Conservation (phyloP, 2,329 filamentous ascomycete genomes). For the Penicillium sp. region DNA sequence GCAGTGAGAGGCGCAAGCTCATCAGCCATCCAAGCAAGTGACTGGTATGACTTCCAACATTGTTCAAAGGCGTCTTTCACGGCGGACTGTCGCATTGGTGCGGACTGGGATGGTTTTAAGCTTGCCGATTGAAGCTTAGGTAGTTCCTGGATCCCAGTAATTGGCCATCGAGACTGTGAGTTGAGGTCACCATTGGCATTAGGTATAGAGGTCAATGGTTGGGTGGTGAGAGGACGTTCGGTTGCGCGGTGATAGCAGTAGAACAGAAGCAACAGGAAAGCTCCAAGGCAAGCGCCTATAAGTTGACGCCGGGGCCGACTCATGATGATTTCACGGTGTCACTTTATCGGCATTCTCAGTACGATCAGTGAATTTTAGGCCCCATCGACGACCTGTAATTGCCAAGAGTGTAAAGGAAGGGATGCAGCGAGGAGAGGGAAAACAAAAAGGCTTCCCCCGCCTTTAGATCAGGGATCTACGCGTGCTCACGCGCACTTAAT, state of each 20-base stretch:
- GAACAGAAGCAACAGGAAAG: slow-evolving; percentile 10
- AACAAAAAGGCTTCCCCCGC: not conserved
- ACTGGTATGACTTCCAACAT: slow-evolving; percentile 76
- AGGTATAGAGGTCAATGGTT: not conserved
- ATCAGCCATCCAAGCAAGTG: slow-evolving; percentile 76
- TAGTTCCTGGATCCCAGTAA: not conserved
- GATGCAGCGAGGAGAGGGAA: not conserved
- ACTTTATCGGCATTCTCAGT: slow-evolving; percentile 7
- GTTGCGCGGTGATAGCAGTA: slow-evolving; percentile 42
- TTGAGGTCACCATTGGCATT: not conserved
- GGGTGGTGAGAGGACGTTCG: not conserved
- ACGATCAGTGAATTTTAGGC: not conserved
- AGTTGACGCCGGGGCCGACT: slow-evolving; percentile 16
- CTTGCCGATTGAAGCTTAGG: slow-evolving; percentile 9
- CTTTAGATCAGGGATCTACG: not conserved
- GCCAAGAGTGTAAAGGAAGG: not conserved
- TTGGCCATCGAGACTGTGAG: slow-evolving; percentile 11
- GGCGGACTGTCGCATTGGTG: slow-evolving; percentile 34
- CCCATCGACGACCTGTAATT: not conserved
- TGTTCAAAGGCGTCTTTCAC: slow-evolving; percentile 71
- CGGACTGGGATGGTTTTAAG: slow-evolving; percentile 2
- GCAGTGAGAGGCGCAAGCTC: slow-evolving; percentile 74
- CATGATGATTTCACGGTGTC: slow-evolving; percentile 8
- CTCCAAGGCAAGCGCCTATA: slow-evolving; percentile 10
- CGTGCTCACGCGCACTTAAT: too few species aligned